These are phyloP conservation scores for Amanita subjunquillea DNA, from an alignment of 768 basidiomycete genomes.

Conservation along the genomic window DNA sequence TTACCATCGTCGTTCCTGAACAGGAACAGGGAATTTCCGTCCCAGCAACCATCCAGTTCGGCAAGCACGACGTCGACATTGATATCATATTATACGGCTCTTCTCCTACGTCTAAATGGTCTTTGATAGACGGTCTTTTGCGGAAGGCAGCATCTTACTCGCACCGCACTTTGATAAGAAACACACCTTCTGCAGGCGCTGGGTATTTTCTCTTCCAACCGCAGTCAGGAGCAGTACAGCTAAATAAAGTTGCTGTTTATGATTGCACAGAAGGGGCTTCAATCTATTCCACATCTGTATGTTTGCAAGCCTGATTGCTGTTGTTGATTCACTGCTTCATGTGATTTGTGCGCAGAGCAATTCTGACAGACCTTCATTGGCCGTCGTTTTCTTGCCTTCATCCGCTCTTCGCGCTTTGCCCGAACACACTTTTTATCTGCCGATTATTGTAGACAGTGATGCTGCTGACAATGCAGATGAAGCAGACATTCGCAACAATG, in stretches of 20 bases:
- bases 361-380: constrained; percentile 45
- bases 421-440: constrained; percentile 43
- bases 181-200: not conserved
- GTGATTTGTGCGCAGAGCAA: constrained; percentile 30
- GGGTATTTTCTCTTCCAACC: constrained; percentile 21
- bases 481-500: constrained; percentile 18
- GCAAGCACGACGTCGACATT: constrained; percentile 29
- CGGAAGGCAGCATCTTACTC: constrained; percentile 39
- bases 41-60: constrained; percentile 22
- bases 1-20: constrained; percentile 11
- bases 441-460: constrained; percentile 32
- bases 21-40: constrained; percentile 25
- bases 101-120: constrained; percentile 49
- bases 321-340: constrained; percentile 25
- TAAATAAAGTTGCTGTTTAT: constrained; percentile 23
- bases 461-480: constrained; percentile 13
- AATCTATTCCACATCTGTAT: constrained; percentile 17
- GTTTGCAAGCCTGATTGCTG: constrained; percentile 21
- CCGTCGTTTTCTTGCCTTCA: constrained; percentile 57
- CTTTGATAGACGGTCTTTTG: constrained; percentile 47
- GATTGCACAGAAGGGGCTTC: constrained; percentile 25
- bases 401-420: constrained; percentile 23
- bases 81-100: constrained; percentile 62
- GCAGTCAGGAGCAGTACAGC: constrained; percentile 15
- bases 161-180: constrained; percentile 18